Base-by-base conservation (phyloP, 768 basidiomycete species). In the Trametopsis cervina region DNA sequence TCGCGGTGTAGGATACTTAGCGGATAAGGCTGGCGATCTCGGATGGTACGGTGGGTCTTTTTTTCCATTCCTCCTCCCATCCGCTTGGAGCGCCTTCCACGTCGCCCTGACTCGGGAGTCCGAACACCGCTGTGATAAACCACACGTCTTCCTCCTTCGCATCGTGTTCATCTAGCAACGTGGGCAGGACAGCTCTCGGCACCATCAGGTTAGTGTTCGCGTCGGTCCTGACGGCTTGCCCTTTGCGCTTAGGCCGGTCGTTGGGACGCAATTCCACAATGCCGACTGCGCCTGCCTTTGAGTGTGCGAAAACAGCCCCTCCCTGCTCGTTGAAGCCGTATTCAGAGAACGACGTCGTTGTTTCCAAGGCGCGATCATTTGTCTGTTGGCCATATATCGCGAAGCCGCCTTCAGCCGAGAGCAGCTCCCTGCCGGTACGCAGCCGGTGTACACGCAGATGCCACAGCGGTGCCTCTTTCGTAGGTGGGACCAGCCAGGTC, bases 401-500 rank as follows among this genome's bases (percentile, higher is more conserved):
- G 59, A 78, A 89, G 1, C 77, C 84, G 6, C 80, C 85, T 60
- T 89, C 85, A 0, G 83, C 81, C 7, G 78, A 75, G 15, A 64
- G 63, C 13, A 89, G 66, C 23, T 58, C 57, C n/a, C 81, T 66
- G 18, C 62, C 73, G 4, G 75, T 73, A 43, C 65, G 68, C 54
- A 87, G 70, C 52, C 82, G 74, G 63, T 87, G 85, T 0, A 85
- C 70, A 6, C 85, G 73, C 24, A 85, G 58, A 57, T 89, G 83
- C 83, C 83, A 87, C 17, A 79, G 66, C 2, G 81, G 79, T 5
- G 77, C 69, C 4, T 66, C 74, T 13, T 58, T 48, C 33, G 73
- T 70, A 2, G 86, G 85, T 1, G 85, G 85, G 5, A 85, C 66
- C 13, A 87, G 72, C 80, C 80, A 84, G 20, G 85, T 88, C 66